Base-by-base conservation (phyloP, 345 rosid genomes). In the Angophora floribunda region DNA sequence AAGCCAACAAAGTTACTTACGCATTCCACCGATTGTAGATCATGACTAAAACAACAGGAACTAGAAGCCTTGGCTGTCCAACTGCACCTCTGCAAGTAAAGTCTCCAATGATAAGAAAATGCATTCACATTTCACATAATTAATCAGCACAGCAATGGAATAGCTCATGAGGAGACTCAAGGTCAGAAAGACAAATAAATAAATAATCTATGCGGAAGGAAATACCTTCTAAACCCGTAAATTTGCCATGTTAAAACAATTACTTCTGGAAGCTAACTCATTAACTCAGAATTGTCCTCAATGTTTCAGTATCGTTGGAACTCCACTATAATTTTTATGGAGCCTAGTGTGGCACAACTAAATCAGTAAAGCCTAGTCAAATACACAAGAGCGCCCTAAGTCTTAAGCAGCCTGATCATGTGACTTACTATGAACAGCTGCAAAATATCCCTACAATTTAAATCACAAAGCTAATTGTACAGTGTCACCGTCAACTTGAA, bases 11-110 rank as follows among this genome's bases (percentile, higher is more conserved):
- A 21, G 49, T 75, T 86, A 82, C 97, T 95, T 92, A 97, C 98
- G 50, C 93, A 88, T 97, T 97, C 99, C 98, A 97, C 61, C 99
- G 96, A 86, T 96, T 96, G 92, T 91, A 97, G 88, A 97, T 78
- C 99, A 97, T 97, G 93, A 97, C 99, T 93, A 97, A 92, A 57
- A 91, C 93, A 87, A 94, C 98, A 32, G 99, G 99, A 91, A 97
- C 97, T 30, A 97, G 91, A 88, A 97, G 90, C 92, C 99, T 96
- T 8, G 99, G 98, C 91, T 96, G 99, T 63, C 91, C 96, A 87
- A 92, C 84, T 90, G 98, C 99, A 85, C 99, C 98, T 92, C 99
- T 97, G 92, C 90, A 91, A 92, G 85, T 85, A 65, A 86, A 87
- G 86, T 53, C 14, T 80, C 70, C 67, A 61, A 4, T 85, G 86